A percentile compares a stretch with the other conserved stretches of the same genome.
These are phyloP conservation scores for Zymoseptoria tritici DNA, from an alignment of 2,329 filamentous ascomycete species.

Conservation along the genomic window DNA sequence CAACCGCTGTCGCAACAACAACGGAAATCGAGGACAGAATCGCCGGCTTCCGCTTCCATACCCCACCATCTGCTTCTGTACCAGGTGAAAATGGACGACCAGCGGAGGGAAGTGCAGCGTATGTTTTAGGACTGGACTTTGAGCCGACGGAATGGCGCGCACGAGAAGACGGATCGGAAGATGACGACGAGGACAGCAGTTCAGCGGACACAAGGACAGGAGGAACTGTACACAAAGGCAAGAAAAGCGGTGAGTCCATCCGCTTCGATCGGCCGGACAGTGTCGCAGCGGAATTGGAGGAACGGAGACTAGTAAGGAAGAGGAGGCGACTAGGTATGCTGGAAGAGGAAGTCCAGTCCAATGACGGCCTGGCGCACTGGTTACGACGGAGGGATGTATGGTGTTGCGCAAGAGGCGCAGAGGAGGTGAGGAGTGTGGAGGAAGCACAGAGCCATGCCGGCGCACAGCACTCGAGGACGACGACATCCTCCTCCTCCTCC, in stretches of 20 bases:
- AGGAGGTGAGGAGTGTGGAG: conserved; percentile 11
- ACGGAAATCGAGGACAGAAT: conserved; percentile 11
- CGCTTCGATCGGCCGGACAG: conserved; percentile 41
- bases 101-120: neutral
- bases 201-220: conserved; percentile 1
- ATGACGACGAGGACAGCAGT: conserved; percentile 19
- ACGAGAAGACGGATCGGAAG: conserved; percentile 30
- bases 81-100: neutral
- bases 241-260: conserved; percentile 24
- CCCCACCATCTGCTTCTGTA: neutral
- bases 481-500: neutral
- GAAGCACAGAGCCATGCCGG: neutral
- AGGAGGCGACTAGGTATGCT: conserved; percentile 31
- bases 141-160: conserved; percentile 37
- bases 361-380: conserved; percentile 74
- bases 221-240: conserved; percentile 8
- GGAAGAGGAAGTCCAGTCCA: conserved; percentile 53
- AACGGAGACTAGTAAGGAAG: conserved; percentile 27
- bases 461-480: neutral
- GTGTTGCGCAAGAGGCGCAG: conserved; percentile 64
- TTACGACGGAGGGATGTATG: conserved; percentile 70
- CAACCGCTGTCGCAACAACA: neutral
- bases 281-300: conserved; percentile 32
- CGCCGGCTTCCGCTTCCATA: conserved; percentile 27
- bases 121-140: conserved; percentile 22